These are phyloP conservation scores for Epichloe baconii DNA, from an alignment of 2,329 filamentous ascomycete genomes.

Conservation along the genomic window DNA sequence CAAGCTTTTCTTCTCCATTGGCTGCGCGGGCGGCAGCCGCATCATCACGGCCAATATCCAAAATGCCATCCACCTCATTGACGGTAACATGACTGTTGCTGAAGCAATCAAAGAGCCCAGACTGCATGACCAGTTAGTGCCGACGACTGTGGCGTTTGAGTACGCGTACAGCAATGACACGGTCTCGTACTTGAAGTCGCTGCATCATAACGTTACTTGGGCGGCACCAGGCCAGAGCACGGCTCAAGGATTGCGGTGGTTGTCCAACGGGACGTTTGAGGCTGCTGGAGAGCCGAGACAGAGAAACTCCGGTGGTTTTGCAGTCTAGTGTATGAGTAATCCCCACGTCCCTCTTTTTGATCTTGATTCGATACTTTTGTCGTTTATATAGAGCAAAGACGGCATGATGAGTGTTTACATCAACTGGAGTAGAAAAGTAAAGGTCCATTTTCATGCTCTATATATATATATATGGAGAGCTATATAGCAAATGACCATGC, in stretches of 20 bases:
- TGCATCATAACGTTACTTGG: slow-evolving; percentile 67
- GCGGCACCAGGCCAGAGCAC: slow-evolving; percentile 51
- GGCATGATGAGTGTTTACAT: too few relatives aligned
- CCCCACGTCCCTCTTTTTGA: background rate
- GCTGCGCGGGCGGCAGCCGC: slow-evolving; percentile 68
- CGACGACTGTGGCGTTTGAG: slow-evolving; percentile 58
- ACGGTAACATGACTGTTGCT: slow-evolving; percentile 45
- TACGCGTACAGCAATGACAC: slow-evolving; percentile 57
- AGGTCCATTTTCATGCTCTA: too few relatives aligned
- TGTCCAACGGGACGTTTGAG: slow-evolving; percentile 57
- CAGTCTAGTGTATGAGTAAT: slow-evolving; percentile 21
- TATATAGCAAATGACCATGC: too few relatives aligned
- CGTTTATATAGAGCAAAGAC: too few relatives aligned
- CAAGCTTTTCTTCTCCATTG: slow-evolving; percentile 57
- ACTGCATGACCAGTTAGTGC: slow-evolving; percentile 72
- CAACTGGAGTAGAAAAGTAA: too few relatives aligned
- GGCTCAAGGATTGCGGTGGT: slow-evolving; percentile 57
- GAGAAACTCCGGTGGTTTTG: slow-evolving; percentile 54
- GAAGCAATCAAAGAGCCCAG: slow-evolving; percentile 56
- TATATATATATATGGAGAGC: too few relatives aligned
- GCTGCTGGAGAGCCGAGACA: slow-evolving; percentile 77
- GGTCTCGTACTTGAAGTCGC: slow-evolving; percentile 47
- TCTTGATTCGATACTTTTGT: background rate
- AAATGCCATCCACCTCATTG: slow-evolving; percentile 60
- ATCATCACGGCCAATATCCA: slow-evolving; percentile 81